Percentiles rank a stretch among this genome's conserved stretches.
Conservation (phyloP, 768 basidiomycete species). For the Ramaria sp. region DNA sequence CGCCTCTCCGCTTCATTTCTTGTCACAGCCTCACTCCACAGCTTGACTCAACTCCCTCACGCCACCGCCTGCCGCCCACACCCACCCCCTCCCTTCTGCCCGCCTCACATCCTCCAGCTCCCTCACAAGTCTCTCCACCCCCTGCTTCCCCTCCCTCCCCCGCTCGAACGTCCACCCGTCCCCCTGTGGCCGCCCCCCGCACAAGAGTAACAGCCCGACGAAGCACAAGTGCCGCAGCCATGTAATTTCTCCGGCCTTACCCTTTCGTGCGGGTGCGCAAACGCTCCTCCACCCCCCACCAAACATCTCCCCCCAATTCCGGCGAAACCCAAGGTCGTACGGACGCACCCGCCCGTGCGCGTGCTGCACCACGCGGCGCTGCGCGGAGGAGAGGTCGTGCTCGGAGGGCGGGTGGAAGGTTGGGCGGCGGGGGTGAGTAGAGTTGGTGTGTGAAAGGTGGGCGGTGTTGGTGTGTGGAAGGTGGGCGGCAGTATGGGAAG, state of each 20-base stretch:
- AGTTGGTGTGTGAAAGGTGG: neutral
- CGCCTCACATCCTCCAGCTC: neutral
- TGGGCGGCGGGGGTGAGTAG: neutral
- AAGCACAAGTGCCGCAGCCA: too few species aligned
- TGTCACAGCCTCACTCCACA: too few species aligned
- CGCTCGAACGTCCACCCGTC: slow-evolving; percentile 2
- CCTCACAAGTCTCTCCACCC: neutral
- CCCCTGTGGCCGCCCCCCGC: neutral
- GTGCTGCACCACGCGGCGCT: slow-evolving; percentile 53
- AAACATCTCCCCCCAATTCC: slow-evolving; percentile 60
- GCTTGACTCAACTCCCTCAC: too few species aligned
- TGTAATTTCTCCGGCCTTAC: too few species aligned
- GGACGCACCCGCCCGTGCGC: slow-evolving; percentile 50
- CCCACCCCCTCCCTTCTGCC: neutral
- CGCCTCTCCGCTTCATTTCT: too few species aligned
- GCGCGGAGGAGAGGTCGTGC: slow-evolving; percentile 53
- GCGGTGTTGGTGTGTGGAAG: neutral
- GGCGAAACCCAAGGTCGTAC: slow-evolving; percentile 67
- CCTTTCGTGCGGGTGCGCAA: neutral
- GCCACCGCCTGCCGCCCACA: too few species aligned
- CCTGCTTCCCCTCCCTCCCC: neutral
- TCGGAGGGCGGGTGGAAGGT: slow-evolving; percentile 49
- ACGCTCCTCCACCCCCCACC: slow-evolving; percentile 21
- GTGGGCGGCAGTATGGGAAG: neutral
- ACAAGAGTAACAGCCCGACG: neutral